Conservation (phyloP, 495 filamentous ascomycete genomes). For the Tuber indicum region DNA sequence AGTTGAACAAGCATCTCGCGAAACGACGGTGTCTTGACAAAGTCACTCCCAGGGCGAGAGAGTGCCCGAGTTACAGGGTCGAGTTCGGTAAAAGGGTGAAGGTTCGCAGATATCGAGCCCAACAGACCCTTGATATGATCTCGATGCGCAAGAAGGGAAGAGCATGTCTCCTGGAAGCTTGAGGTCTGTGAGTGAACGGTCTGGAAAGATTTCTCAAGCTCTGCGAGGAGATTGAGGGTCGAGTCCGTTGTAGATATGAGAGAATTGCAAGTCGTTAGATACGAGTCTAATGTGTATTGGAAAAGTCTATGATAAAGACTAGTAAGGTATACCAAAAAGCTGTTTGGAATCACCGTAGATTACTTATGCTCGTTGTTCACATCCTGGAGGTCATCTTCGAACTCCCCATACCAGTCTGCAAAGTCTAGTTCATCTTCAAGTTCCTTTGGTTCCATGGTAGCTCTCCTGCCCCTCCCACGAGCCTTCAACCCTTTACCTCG, state of each 20-base stretch:
- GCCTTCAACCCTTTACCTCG: conserved; percentile 32
- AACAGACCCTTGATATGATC: conserved; percentile 66
- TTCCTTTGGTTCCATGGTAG: conserved; percentile 15
- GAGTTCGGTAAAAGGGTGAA: conserved; percentile 85
- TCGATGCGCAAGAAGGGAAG: conserved; percentile 73
- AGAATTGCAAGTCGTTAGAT: conserved; percentile 67
- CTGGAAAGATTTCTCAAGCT: conserved; percentile 72
- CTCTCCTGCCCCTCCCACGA: conserved; percentile 2
- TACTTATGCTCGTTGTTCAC: conserved; percentile 84
- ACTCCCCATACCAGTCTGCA: conserved; percentile 54
- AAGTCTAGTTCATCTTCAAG: conserved; percentile 55
- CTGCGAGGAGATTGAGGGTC: conserved; percentile 65
- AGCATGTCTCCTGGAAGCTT: conserved; percentile 83
- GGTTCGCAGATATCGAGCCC: conserved; percentile 72
- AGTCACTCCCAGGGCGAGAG: conserved; percentile 84
- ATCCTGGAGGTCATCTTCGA: conserved; percentile 63
- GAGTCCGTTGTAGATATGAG: conserved; percentile 68
- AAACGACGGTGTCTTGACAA: conserved; percentile 75
- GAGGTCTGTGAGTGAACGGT: conserved; percentile 84
- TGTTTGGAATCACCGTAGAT: conserved; percentile 27
- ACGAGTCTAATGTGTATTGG: conserved; percentile 55
- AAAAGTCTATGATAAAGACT: conserved; percentile 30
- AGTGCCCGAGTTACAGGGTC: conserved; percentile 83
- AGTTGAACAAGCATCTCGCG: conserved; percentile 77
- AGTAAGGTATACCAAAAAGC: neutral